phyloP scores from a whole-genome alignment of 2,329 filamentous ascomycete genomes.

The Golovinomyces cichoracearum region DNA sequence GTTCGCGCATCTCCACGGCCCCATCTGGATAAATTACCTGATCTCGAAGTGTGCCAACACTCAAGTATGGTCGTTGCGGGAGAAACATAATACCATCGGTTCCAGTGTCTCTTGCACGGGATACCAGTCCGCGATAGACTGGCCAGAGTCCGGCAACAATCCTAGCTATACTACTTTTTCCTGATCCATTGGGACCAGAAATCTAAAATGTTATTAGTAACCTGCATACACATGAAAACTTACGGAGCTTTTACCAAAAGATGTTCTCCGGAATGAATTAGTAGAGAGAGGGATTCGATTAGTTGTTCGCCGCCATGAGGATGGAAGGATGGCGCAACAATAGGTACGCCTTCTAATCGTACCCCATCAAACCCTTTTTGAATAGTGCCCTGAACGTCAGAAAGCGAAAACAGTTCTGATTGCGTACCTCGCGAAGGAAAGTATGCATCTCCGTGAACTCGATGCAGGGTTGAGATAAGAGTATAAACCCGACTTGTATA shows the following conservation, averaged over 20 bases:
- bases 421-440: conserved; percentile 37
- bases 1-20: conserved; percentile 74
- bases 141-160: conserved; percentile 88
- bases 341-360: conserved; percentile 70
- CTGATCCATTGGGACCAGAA: conserved; percentile 80
- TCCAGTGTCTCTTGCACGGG: conserved; percentile 53
- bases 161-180: conserved; percentile 69
- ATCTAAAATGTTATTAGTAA: conserved; percentile 25
- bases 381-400: conserved; percentile 77
- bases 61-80: conserved; percentile 77
- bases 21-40: conserved; percentile 96
- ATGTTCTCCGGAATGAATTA: conserved; percentile 75
- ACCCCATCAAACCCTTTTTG: conserved; percentile 91
- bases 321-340: conserved; percentile 71
- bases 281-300: conserved; percentile 64
- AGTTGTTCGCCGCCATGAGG: conserved; percentile 81
- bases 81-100: conserved; percentile 96
- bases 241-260: conserved; percentile 28
- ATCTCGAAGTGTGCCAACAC: conserved; percentile 73
- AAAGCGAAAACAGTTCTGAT: conserved; percentile 64
- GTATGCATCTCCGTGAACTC: conserved; percentile 79
- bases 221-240: background rate
- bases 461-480: conserved; percentile 76
- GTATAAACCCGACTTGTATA: conserved; percentile 94
- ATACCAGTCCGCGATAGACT: conserved; percentile 77